Conservation (phyloP, 495 filamentous ascomycete species). For the Hypoxylon subgilvum region DNA sequence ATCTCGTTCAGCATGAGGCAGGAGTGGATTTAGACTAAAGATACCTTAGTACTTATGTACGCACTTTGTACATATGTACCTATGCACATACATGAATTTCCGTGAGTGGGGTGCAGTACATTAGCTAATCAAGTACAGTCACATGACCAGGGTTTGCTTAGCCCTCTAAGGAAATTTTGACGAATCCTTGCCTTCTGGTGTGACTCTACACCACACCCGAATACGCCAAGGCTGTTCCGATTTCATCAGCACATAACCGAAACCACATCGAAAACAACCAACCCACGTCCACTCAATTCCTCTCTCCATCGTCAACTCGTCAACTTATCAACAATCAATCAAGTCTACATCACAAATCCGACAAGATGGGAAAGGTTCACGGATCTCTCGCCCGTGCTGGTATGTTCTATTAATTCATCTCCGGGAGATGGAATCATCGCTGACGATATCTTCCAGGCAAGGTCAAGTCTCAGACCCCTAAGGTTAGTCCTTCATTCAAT, state of each 20-base stretch:
- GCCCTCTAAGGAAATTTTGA: slow-evolving; percentile 34
- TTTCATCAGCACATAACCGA: slow-evolving; percentile 24
- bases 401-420: slow-evolving; percentile 36
- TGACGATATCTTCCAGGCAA: slow-evolving; percentile 42
- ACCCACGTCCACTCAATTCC: slow-evolving; percentile 25
- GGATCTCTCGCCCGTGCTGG: slow-evolving; percentile 95
- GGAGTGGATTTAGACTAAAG: too few relatives aligned
- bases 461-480: slow-evolving; percentile 58
- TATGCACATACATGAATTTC: too few relatives aligned
- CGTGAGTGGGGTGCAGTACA: too few relatives aligned
- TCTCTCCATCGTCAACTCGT: slow-evolving; percentile 1
- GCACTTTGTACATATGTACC: too few relatives aligned
- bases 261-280: too few relatives aligned
- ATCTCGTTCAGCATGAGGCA: too few relatives aligned
- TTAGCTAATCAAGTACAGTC: slow-evolving; percentile 7
- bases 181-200: slow-evolving; percentile 20
- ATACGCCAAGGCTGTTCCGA: slow-evolving; percentile 27
- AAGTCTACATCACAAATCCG: slow-evolving; percentile 14
- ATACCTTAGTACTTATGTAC: too few relatives aligned
- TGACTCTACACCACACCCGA: slow-evolving; percentile 23
- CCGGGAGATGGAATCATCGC: slow-evolving; percentile 7
- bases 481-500: slow-evolving; percentile 38
- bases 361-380: slow-evolving; percentile 86
- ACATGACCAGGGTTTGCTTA: slow-evolving; percentile 36
- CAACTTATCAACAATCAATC: slow-evolving; percentile 24